phyloP scores from a whole-genome alignment of 1,284 basidiomycete species.

The Ganoderma resinaceum region DNA sequence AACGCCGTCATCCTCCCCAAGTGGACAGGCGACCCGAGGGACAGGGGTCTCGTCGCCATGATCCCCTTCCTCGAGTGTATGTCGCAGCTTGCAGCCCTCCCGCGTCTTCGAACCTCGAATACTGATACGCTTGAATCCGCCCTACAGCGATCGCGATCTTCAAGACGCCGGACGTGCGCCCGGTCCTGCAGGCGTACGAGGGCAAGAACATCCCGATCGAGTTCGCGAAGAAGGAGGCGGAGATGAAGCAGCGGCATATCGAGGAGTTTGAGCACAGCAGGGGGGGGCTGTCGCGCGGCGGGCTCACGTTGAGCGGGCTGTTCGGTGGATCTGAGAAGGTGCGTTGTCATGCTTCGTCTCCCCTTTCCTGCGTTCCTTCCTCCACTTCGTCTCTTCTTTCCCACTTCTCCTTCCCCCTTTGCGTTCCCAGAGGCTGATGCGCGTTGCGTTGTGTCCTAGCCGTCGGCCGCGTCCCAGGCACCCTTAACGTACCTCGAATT shows the following conservation, averaged over 20 bases:
- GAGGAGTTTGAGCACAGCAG: constrained; percentile 81
- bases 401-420: constrained; percentile 5
- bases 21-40: constrained; percentile 86
- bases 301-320: constrained; percentile 65
- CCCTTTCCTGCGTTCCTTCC: too few relatives aligned
- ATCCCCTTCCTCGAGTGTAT: constrained; percentile 97
- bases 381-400: too few relatives aligned
- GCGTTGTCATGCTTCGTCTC: constrained; percentile 20
- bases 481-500: constrained; percentile 91
- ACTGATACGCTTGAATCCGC: neutral
- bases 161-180: constrained; percentile 85
- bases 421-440: constrained; percentile 4
- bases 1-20: constrained; percentile 88
- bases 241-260: constrained; percentile 77
- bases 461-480: constrained; percentile 45
- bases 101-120: neutral
- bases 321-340: constrained; percentile 58
- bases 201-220: constrained; percentile 91
- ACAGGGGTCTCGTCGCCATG: constrained; percentile 86
- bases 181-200: constrained; percentile 84
- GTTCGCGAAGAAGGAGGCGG: constrained; percentile 88
- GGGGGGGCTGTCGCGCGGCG: constrained; percentile 51
- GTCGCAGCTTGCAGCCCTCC: neutral
- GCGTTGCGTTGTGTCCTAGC: neutral
- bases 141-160: constrained; percentile 85